Base-by-base conservation (phyloP, 2,329 filamentous ascomycete species). In the Incumbomyces delicatus region DNA sequence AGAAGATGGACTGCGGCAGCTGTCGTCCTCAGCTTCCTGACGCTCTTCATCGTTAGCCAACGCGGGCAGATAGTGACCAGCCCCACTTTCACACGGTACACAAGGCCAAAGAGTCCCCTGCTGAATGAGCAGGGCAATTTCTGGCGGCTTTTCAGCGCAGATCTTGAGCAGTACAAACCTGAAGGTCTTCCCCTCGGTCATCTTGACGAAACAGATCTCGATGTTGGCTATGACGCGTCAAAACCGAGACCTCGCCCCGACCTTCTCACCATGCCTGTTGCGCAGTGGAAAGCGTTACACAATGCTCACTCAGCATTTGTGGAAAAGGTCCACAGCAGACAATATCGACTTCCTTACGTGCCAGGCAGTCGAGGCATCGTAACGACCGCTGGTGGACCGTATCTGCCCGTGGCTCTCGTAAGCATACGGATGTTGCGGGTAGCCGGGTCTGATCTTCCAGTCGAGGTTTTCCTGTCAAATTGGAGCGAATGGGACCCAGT, bases 311-410 rank as follows among this genome's bases (percentile, higher is more conserved):
- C 55, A 2, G 58, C 51, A 7, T 67, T 68, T 44, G 54, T 66
- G 16, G 41, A 58, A n/a, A 53, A 55, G 2, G 57, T 68, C 32
- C 50, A 51, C 11, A 50, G 39, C 16, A 53, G 57, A 2, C 48
- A 57, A 1, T 60, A 62, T 0, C 51, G 56, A n/a, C 53, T 71
- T 14, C 60, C 63, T 2, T 66, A 59, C 44, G 45, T 53, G 3
- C 44, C 51, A 35, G 60, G 57, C 7, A 66, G 65, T 7, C 61
- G 58, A 11, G 71, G 71, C 0, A 60, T 74, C 17, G 70, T 73
- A 8, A 72, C 68, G 3, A 70, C 63, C 0, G 63, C 62, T 3
- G 62, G 62, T 17, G 54, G 59, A 6, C 46, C 56, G 10, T 64
- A 65, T 44, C 61, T 67, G 16, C 62, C 64, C 1, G 59, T 63